Conservation (phyloP, 2,329 filamentous ascomycete species). For the Cercospora citrullina region DNA sequence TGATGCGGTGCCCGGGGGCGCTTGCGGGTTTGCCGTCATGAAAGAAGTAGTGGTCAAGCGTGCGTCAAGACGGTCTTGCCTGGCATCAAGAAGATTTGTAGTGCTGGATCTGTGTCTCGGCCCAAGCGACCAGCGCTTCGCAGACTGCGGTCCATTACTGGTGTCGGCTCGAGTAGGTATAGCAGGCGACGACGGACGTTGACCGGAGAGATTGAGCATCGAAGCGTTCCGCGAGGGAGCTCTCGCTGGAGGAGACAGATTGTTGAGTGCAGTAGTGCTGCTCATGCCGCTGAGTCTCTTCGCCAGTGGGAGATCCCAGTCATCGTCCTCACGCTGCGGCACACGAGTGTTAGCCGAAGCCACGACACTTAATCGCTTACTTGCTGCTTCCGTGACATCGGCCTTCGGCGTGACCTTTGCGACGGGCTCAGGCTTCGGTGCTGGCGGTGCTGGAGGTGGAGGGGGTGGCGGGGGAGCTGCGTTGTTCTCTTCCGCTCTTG, state of each 20-base stretch:
- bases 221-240: slow-evolving; percentile 14
- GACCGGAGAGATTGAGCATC: background rate
- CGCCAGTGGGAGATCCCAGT: slow-evolving; percentile 26
- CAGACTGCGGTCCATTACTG: slow-evolving; percentile 1
- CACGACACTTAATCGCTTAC: slow-evolving; percentile 7
- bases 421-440: slow-evolving; percentile 4
- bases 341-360: slow-evolving; percentile 14
- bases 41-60: slow-evolving; percentile 43
- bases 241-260: background rate
- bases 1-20: slow-evolving; percentile 27
- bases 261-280: slow-evolving; percentile 21
- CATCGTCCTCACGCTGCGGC: slow-evolving; percentile 19
- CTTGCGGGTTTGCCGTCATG: slow-evolving; percentile 37
- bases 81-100: slow-evolving; percentile 54
- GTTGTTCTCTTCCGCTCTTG: slow-evolving; percentile 29
- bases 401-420: background rate
- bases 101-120: slow-evolving; percentile 23
- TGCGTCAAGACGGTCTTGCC: slow-evolving; percentile 54
- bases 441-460: slow-evolving; percentile 15
- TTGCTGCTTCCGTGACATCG: background rate
- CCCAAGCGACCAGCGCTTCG: slow-evolving; percentile 22
- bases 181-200: background rate
- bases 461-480: slow-evolving; percentile 25
- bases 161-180: background rate
- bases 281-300: slow-evolving; percentile 19